These are phyloP conservation scores for Didymella pinodella DNA, from an alignment of 2,329 filamentous ascomycete species.

Conservation along the genomic window DNA sequence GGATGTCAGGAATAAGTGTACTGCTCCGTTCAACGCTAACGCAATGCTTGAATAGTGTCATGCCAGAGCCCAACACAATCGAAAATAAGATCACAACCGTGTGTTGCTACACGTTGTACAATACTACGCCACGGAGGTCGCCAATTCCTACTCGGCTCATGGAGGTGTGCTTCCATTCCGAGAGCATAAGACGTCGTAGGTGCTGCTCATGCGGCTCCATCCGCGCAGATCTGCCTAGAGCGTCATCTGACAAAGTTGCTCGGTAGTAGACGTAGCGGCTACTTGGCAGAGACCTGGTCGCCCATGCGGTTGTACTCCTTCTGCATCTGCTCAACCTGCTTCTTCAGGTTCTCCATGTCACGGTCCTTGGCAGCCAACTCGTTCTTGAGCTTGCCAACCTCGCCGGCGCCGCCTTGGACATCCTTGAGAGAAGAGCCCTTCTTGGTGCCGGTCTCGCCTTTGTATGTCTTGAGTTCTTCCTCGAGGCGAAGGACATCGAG, in stretches of 20 bases:
- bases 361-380: conserved; percentile 76
- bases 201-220: conserved; percentile 18
- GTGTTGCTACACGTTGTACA: conserved; percentile 3
- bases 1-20: not conserved
- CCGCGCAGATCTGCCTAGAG: conserved; percentile 16
- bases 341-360: conserved; percentile 88
- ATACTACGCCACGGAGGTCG: not conserved
- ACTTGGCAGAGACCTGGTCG: conserved; percentile 76
- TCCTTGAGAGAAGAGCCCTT: conserved; percentile 75
- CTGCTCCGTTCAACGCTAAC: conserved; percentile 2
- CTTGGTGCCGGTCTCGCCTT: conserved; percentile 67
- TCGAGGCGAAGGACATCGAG: conserved; percentile 90
- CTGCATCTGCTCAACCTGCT: conserved; percentile 84
- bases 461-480: conserved; percentile 85
- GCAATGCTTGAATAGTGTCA: conserved; percentile 8
- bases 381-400: conserved; percentile 74
- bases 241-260: conserved; percentile 22
- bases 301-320: conserved; percentile 86
- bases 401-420: conserved; percentile 72
- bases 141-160: not conserved
- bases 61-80: conserved; percentile 10
- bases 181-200: conserved; percentile 18
- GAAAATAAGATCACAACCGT: conserved; percentile 10
- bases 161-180: not conserved
- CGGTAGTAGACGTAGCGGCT: conserved; percentile 14